phyloP scores from a whole-genome alignment of 805 yeast genomes.

The Lipomyces sp. region DNA sequence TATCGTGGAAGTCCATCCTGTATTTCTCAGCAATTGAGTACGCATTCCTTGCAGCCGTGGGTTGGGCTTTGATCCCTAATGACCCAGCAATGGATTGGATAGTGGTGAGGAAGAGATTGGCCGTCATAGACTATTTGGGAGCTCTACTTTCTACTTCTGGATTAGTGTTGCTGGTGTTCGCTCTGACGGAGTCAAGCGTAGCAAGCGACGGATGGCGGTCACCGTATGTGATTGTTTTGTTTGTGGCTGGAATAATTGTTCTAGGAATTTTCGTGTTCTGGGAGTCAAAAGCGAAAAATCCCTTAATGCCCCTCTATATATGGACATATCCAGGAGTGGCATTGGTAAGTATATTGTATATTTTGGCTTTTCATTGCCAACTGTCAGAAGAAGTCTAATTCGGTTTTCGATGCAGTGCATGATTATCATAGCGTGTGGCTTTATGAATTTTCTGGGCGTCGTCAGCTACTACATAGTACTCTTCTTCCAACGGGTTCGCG shows the following conservation, averaged over 20 bases:
- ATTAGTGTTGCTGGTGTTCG: slow-evolving; percentile 51
- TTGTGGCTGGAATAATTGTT: slow-evolving; percentile 50
- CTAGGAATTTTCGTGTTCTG: slow-evolving; percentile 48
- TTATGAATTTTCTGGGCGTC: slow-evolving; percentile 53
- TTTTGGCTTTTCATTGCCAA: not conserved
- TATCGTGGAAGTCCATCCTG: slow-evolving; percentile 52
- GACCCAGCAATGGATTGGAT: slow-evolving; percentile 43
- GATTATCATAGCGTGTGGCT: slow-evolving; percentile 47
- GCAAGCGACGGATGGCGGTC: slow-evolving; percentile 53
- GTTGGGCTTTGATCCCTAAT: slow-evolving; percentile 47
- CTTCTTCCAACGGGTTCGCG: slow-evolving; percentile 51
- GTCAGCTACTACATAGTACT: slow-evolving; percentile 50
- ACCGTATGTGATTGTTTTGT: slow-evolving; percentile 52
- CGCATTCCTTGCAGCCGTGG: slow-evolving; percentile 40
- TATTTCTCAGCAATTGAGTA: slow-evolving; percentile 51
- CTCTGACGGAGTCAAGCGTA: slow-evolving; percentile 52
- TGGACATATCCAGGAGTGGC: slow-evolving; percentile 51
- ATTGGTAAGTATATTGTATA: slow-evolving; percentile 38
- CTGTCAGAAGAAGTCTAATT: not conserved
- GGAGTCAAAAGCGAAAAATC: slow-evolving; percentile 48
- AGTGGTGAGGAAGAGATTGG: slow-evolving; percentile 47
- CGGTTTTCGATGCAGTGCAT: slow-evolving; percentile 39
- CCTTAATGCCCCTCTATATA: slow-evolving; percentile 55
- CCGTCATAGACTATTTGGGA: slow-evolving; percentile 52
- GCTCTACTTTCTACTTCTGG: slow-evolving; percentile 51